These are phyloP conservation scores for Monosporascus cannonballus DNA, from an alignment of 2,329 filamentous ascomycete genomes.

Conservation along the genomic window DNA sequence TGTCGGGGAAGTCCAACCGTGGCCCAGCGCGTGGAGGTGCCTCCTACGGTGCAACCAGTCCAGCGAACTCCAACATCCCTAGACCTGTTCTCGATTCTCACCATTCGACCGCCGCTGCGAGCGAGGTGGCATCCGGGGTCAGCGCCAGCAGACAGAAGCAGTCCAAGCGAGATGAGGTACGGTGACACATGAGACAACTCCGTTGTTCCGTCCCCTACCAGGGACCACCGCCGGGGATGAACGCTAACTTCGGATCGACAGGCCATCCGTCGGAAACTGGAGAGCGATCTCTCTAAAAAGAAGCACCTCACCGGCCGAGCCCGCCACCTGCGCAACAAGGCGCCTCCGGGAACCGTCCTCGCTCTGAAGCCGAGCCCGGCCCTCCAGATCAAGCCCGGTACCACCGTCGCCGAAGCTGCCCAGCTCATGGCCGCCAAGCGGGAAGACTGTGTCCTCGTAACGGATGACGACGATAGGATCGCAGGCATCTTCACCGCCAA, in stretches of 20 bases:
- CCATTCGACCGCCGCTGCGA: slow-evolving; percentile 36
- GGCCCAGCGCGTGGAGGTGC: slow-evolving; percentile 48
- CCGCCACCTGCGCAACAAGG: slow-evolving; percentile 85
- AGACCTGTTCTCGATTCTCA: slow-evolving; percentile 62
- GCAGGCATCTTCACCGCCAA: slow-evolving; percentile 99
- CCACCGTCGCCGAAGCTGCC: slow-evolving; percentile 90
- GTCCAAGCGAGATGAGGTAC: slow-evolving; percentile 95
- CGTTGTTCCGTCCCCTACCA: neutral
- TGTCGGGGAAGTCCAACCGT: slow-evolving; percentile 64
- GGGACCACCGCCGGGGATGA: slow-evolving; percentile 8
- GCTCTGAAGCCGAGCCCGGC: slow-evolving; percentile 92
- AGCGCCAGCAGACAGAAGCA: slow-evolving; percentile 95
- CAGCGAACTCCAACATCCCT: slow-evolving; percentile 60
- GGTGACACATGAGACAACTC: slow-evolving; percentile 24
- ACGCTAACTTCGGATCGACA: slow-evolving; percentile 37
- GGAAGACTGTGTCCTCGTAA: slow-evolving; percentile 96
- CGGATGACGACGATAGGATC: slow-evolving; percentile 95
- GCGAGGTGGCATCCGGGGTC: slow-evolving; percentile 61
- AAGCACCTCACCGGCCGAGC: slow-evolving; percentile 73
- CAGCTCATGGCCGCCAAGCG: slow-evolving; percentile 98
- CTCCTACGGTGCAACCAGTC: slow-evolving; percentile 54
- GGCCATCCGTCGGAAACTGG: slow-evolving; percentile 96
- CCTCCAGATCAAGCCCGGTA: slow-evolving; percentile 93
- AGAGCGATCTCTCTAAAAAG: slow-evolving; percentile 97
- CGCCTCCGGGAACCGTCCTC: slow-evolving; percentile 90